Evolutionary conservation across 139 green algal genomes (phyloP).

Genomic region (Edaphochlamys debaryana): DNA sequence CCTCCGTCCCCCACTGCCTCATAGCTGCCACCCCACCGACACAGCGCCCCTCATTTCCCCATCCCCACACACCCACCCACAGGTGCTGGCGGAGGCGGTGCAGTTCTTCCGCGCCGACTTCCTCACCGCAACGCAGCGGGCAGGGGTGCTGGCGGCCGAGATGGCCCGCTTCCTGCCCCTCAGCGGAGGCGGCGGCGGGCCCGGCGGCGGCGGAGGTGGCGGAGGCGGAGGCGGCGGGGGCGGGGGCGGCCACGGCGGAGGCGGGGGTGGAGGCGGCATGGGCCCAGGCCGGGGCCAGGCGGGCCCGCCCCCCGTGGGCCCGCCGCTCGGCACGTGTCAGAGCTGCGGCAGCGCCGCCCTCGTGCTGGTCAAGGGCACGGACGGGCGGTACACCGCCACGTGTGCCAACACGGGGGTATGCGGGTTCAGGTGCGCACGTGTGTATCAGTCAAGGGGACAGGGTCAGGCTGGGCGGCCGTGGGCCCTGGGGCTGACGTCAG

Average conservation of each 20-base stretch:
- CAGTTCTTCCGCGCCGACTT: slow-evolving; percentile 74
- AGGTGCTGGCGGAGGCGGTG: slow-evolving; percentile 77
- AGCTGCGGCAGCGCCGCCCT: slow-evolving; percentile 41
- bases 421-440: slow-evolving; percentile 26
- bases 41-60: not conserved
- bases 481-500: too few relatives aligned
- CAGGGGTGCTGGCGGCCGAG: slow-evolving; percentile 55
- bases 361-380: not conserved
- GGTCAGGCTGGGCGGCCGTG: too few relatives aligned
- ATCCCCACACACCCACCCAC: not conserved
- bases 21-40: too few relatives aligned
- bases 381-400: slow-evolving; percentile 7
- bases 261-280: not conserved
- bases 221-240: slow-evolving; percentile 21
- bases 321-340: slow-evolving; percentile 56
- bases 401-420: slow-evolving; percentile 37
- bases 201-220: slow-evolving; percentile 34
- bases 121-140: slow-evolving; percentile 50
- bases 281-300: not conserved
- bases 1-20: too few relatives aligned
- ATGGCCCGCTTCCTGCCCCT: slow-evolving; percentile 63
- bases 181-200: not conserved
- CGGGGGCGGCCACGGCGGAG: not conserved
- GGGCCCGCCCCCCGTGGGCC: not conserved
- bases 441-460: too few relatives aligned